Evolutionary conservation across 176 grass and related monocot species (phyloP), one percentile per base, ranked within the genome.

Genomic region (Oryza glaberrima): DNA sequence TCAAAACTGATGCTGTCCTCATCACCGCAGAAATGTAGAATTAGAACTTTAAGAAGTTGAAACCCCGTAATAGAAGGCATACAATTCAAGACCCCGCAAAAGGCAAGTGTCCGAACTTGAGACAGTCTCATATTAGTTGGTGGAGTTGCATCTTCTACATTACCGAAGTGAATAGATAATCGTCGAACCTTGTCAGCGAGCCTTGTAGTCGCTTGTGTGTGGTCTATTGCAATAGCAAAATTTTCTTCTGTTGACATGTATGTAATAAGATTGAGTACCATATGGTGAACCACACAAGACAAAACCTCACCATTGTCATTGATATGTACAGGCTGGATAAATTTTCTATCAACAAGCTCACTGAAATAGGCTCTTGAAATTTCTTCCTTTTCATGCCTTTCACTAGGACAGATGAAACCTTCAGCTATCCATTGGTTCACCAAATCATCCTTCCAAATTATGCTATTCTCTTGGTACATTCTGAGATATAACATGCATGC

Each of bases 111-210:
- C 11, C 83, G 67, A 35, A 85, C 17, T 9, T 86, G 70, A n/a
- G 77, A 81, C 12, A 75, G 4, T 16, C 32, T 54, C 77, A 86
- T 75, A 81, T 81, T 86, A n/a, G 44, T 45, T 56, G 85, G 60
- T 52, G 60, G 2, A 0, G 5, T 68, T 44, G 45, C 70, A 72
- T 82, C 35, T 34, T 81, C 77, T 56, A 47, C 16, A 52, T 81
- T 81, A 52, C 85, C 85, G 66, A 67, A 86, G 1, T 86, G 77
- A 75, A 86, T 61, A 68, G 85, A 81, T 35, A 86, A 17, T 32
- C 85, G 58, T 56, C 70, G 70, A 81, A 86, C 70, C 61, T 45
- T 86, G 17, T 86, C 85, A 12, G 85, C n/a, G 0, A 81, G 22
- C 8, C 6, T 34, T 26, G 60, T 20, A 14, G 11, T 56, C 52